Evolutionary conservation across 768 basidiomycete species (phyloP).

Genomic region (Auriscalpium vulgare): DNA sequence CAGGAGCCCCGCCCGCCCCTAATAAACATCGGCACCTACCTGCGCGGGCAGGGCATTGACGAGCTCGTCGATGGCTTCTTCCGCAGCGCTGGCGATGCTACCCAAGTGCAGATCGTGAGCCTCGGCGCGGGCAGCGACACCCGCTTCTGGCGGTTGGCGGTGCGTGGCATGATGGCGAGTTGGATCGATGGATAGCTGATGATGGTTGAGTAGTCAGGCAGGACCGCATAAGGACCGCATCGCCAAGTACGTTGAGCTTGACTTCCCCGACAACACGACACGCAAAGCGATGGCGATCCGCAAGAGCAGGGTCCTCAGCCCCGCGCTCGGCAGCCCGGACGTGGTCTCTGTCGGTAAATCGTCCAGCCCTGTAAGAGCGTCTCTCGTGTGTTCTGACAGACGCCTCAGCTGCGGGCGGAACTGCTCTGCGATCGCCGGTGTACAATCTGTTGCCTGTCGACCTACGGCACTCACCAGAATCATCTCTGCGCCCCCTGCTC

Average conservation of each 20-base stretch:
- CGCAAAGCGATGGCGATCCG: constrained; percentile 78
- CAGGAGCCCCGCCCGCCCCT: constrained; percentile 64
- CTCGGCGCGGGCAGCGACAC: constrained; percentile 95
- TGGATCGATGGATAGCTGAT: neutral
- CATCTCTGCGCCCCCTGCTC: constrained; percentile 36
- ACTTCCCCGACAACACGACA: constrained; percentile 80
- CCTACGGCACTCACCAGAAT: constrained; percentile 51
- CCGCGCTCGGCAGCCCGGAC: constrained; percentile 38
- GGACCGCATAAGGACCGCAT: constrained; percentile 42
- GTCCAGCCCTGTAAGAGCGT: neutral
- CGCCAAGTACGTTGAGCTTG: constrained; percentile 74
- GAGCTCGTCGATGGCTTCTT: constrained; percentile 54
- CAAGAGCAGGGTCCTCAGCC: constrained; percentile 52
- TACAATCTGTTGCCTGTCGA: constrained; percentile 77
- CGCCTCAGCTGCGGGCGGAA: constrained; percentile 37
- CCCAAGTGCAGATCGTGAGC: constrained; percentile 79
- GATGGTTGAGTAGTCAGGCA: constrained; percentile 33
- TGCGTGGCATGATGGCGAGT: constrained; percentile 33
- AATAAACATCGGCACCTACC: constrained; percentile 93
- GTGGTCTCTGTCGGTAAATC: constrained; percentile 37
- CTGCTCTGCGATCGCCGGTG: constrained; percentile 41
- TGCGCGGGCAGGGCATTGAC: constrained; percentile 78
- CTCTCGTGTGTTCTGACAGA: too few species aligned
- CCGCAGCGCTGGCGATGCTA: constrained; percentile 30
- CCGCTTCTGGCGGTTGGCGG: constrained; percentile 85